Base-by-base conservation (phyloP, 805 yeast genomes). In the Lachancea dasiensis region DNA sequence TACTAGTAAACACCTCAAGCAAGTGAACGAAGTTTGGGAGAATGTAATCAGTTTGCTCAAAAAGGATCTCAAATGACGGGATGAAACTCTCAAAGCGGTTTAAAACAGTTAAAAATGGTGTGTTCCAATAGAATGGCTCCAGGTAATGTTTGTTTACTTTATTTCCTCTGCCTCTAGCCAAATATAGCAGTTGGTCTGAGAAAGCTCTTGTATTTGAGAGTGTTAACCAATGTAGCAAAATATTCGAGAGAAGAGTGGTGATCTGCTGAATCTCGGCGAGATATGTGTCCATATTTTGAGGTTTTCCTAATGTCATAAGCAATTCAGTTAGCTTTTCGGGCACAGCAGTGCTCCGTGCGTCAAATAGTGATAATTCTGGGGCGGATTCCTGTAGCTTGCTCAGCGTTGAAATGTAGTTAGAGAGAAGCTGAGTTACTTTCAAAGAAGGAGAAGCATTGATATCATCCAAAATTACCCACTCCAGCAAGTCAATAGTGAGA, bases 391-490 rank as follows among this genome's bases (percentile, higher is more conserved):
- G 45, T 1, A 58, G 45, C 15, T 25, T 32, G 1, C 43, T 32
- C 6, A 63, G 28, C 27, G 54, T 51, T 3, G 38, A 41, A 7
- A 54, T 37, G 24, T 62, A 62, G 1, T 27, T 31, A 5, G 50
- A 48, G 6, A 62, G 23, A 26, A 61, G 46, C 40, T 46, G 40
- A 11, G 67, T 54, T 6, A 64, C 44, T 3, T 57, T 51, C 5
- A 47, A 34, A 14, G 55, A 60, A 36, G 71, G 68, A 1, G 72
- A 73, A 0, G 44, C 47, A 15, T 45, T 46, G 23, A 60, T 58
- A 31, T 64, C 68, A 43, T 64, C 52, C 10, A 59, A 34, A 0
- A 59, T 62, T n/a, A 55, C 47, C 66, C 65, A 61, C 31, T 64
- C 68, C 9, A 63, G 44, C 6, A 58, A 34, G 49, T 58, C 56